A percentile compares a stretch with the other conserved stretches of the same genome.
These are phyloP conservation scores for Gastroboletus turbinatus DNA, from an alignment of 1,284 basidiomycete genomes.

Conservation along the genomic window DNA sequence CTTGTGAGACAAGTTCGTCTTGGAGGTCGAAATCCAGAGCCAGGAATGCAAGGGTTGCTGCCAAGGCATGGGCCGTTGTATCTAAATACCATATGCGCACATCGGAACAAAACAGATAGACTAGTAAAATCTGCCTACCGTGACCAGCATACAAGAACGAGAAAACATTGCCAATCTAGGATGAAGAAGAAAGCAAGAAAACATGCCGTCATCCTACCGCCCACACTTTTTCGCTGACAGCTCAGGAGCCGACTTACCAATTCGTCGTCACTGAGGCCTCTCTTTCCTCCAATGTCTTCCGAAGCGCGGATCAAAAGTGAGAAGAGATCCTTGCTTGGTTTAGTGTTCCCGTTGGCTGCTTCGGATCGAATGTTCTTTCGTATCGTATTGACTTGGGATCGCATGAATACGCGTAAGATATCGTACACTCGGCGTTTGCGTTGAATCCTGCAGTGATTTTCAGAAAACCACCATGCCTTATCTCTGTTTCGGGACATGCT, in stretches of 20 bases:
- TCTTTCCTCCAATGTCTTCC: too few species aligned
- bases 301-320: too few species aligned
- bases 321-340: conserved; percentile 29
- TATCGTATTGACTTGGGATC: conserved; percentile 38
- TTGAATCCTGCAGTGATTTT: conserved; percentile 15
- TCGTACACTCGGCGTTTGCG: conserved; percentile 28
- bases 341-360: conserved; percentile 13
- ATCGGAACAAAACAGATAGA: neutral
- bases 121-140: conserved; percentile 34
- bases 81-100: conserved; percentile 32
- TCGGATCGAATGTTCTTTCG: conserved; percentile 34
- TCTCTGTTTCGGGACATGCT: neutral
- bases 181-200: neutral
- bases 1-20: conserved; percentile 38
- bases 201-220: neutral
- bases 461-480: conserved; percentile 30
- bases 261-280: too few species aligned
- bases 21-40: neutral
- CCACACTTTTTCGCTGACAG: too few species aligned
- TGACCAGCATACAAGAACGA: conserved; percentile 55
- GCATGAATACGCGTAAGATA: conserved; percentile 38
- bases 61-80: conserved; percentile 46
- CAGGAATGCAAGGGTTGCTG: neutral
- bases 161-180: conserved; percentile 53
- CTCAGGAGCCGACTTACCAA: neutral